Evolutionary conservation across 2,329 filamentous ascomycete genomes (phyloP).

Genomic region (Dactylellina leptospora): DNA sequence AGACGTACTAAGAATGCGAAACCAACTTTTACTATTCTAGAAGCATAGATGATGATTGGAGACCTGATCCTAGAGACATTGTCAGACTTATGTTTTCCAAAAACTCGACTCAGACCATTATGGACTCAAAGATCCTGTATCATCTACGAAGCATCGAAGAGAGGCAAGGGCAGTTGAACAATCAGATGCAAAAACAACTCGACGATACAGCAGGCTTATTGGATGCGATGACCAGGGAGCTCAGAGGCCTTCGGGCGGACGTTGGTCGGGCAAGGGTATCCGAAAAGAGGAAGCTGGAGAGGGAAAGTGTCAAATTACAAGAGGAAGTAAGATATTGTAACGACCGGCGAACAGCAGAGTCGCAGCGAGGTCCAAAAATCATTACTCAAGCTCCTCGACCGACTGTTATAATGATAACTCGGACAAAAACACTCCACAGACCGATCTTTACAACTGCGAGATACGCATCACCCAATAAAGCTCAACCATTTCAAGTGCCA

Average conservation of each 20-base stretch:
- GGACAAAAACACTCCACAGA: slow-evolving; percentile 22
- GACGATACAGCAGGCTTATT: slow-evolving; percentile 25
- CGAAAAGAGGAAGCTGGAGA: slow-evolving; percentile 27
- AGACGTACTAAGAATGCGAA: neutral
- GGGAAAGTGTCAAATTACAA: slow-evolving; percentile 19
- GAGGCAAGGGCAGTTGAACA: slow-evolving; percentile 10
- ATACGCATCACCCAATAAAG: slow-evolving; percentile 14
- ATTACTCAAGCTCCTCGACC: slow-evolving; percentile 23
- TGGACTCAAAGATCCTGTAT: slow-evolving; percentile 42
- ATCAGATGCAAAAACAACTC: slow-evolving; percentile 37
- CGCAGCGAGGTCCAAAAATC: slow-evolving; percentile 3
- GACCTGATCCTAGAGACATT: slow-evolving; percentile 29
- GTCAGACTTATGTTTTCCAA: slow-evolving; percentile 40
- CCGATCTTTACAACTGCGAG: slow-evolving; percentile 9
- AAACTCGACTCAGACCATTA: slow-evolving; percentile 40
- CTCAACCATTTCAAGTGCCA: too few relatives aligned
- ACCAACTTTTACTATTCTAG: slow-evolving; percentile 6
- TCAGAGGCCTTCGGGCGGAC: slow-evolving; percentile 13
- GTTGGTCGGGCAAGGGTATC: slow-evolving; percentile 3
- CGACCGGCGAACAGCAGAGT: neutral
- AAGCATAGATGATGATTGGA: slow-evolving; percentile 38
- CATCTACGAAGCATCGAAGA: slow-evolving; percentile 42
- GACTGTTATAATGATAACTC: slow-evolving; percentile 29
- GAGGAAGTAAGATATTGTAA: slow-evolving; percentile 27
- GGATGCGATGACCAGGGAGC: slow-evolving; percentile 28